These are phyloP conservation scores for Lichtheimia ornata DNA, from an alignment of 371 early-diverging fungal genomes.

Conservation along the genomic window DNA sequence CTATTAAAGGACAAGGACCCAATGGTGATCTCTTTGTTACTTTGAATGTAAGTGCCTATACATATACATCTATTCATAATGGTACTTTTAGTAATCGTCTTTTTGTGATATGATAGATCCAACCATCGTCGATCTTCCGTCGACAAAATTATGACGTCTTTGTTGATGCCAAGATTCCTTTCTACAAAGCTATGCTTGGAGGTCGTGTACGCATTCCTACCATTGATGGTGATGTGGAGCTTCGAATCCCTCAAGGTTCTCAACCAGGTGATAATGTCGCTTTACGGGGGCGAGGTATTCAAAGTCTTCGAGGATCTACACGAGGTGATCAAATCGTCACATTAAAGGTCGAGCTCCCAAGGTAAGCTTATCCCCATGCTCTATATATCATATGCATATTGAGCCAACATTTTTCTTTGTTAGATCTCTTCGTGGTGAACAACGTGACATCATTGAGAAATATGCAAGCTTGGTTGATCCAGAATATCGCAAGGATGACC, in stretches of 20 bases:
- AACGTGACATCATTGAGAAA: constrained; percentile 36
- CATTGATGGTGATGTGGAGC: constrained; percentile 90
- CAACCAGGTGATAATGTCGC: constrained; percentile 86
- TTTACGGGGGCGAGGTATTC: constrained; percentile 77
- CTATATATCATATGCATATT: background rate
- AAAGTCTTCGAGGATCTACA: constrained; percentile 46
- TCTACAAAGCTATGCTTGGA: constrained; percentile 85
- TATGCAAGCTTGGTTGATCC: constrained; percentile 40
- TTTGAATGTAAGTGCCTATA: constrained; percentile 54
- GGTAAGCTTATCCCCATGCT: constrained; percentile 22
- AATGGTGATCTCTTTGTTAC: constrained; percentile 84
- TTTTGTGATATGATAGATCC: constrained; percentile 21
- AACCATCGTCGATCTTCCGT: constrained; percentile 71
- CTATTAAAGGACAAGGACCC: constrained; percentile 68
- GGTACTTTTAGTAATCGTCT: background rate
- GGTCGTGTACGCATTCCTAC: constrained; percentile 87
- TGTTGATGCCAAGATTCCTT: constrained; percentile 73
- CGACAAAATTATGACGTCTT: constrained; percentile 80
- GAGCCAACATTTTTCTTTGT: background rate
- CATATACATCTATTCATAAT: background rate
- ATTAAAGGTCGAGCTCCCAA: constrained; percentile 80
- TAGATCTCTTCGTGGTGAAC: constrained; percentile 35
- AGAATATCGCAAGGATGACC: constrained; percentile 24
- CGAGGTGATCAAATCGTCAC: constrained; percentile 89
- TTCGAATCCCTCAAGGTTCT: constrained; percentile 80